A percentile compares a stretch with the other conserved stretches of the same genome.
Conservation (phyloP, 2,329 filamentous ascomycete species). For the Hypocrella siamensis region DNA sequence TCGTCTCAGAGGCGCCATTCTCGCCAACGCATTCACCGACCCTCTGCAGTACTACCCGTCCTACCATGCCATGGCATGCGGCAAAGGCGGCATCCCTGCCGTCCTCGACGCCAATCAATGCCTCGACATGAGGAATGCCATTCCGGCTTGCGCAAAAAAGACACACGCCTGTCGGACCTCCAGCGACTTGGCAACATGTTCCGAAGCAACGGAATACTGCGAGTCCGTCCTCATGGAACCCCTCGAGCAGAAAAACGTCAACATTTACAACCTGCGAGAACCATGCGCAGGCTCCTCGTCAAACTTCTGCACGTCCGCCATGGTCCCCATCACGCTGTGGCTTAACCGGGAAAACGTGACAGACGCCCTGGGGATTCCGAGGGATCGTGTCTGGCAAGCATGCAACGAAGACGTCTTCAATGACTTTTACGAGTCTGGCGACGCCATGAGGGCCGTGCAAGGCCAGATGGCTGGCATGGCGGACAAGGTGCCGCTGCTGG, state of each 20-base stretch:
- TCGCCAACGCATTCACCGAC: constrained; percentile 93
- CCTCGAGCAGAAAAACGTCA: background rate
- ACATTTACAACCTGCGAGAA: background rate
- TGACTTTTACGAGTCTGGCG: constrained; percentile 90
- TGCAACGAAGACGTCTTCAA: constrained; percentile 98
- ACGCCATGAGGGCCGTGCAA: constrained; percentile 98
- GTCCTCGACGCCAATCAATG: constrained; percentile 67
- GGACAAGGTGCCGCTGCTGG: constrained; percentile 78
- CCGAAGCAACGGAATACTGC: constrained; percentile 49
- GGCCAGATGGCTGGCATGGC: constrained; percentile 71
- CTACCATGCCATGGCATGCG: constrained; percentile 96
- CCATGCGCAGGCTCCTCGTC: background rate
- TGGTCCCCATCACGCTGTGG: constrained; percentile 71
- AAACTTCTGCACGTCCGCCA: constrained; percentile 62
- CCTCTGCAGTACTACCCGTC: constrained; percentile 80
- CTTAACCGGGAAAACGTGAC: constrained; percentile 73
- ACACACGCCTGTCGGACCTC: constrained; percentile 75
- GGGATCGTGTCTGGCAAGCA: constrained; percentile 75
- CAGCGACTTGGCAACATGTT: constrained; percentile 79
- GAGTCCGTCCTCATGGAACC: background rate
- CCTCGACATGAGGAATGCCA: constrained; percentile 76
- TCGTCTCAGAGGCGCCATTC: constrained; percentile 86
- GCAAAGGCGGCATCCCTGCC: constrained; percentile 79
- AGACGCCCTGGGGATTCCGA: constrained; percentile 63
- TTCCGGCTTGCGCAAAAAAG: constrained; percentile 73